These are phyloP conservation scores for Euphorbia lathyris DNA, from an alignment of 345 rosid genomes.

Conservation along the genomic window DNA sequence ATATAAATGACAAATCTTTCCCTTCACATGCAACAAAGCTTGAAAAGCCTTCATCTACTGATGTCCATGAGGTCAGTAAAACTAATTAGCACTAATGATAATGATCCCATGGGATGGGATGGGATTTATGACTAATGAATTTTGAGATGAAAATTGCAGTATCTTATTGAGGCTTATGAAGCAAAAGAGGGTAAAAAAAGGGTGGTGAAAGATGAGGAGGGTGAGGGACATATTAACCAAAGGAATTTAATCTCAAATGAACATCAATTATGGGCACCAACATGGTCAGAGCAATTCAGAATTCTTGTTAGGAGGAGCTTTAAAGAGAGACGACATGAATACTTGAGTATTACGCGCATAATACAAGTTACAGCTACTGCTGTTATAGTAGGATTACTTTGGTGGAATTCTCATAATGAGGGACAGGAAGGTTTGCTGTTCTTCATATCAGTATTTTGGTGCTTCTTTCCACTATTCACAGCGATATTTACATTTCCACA, in stretches of 20 bases:
- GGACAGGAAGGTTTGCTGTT: slow-evolving; percentile 33
- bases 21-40: slow-evolving; percentile 18
- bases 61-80: slow-evolving; percentile 24
- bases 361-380: slow-evolving; percentile 31
- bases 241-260: slow-evolving; percentile 4
- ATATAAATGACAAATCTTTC: slow-evolving; percentile 25
- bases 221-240: background rate
- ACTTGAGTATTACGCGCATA: slow-evolving; percentile 24
- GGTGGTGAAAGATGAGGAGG: slow-evolving; percentile 7
- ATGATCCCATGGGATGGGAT: too few species aligned
- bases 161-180: slow-evolving; percentile 24
- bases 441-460: slow-evolving; percentile 42
- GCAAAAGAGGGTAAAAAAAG: background rate
- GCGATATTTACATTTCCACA: slow-evolving; percentile 37
- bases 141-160: slow-evolving; percentile 11
- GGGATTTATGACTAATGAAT: too few species aligned
- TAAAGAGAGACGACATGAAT: slow-evolving; percentile 31
- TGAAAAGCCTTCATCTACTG: slow-evolving; percentile 9
- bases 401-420: slow-evolving; percentile 30
- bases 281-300: slow-evolving; percentile 32
- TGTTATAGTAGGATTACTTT: slow-evolving; percentile 24
- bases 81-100: too few species aligned
- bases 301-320: slow-evolving; percentile 27
- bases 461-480: slow-evolving; percentile 31
- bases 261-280: slow-evolving; percentile 22